Base-by-base conservation (phyloP, 257 asterid genomes). In the Coffea eugenioides region DNA sequence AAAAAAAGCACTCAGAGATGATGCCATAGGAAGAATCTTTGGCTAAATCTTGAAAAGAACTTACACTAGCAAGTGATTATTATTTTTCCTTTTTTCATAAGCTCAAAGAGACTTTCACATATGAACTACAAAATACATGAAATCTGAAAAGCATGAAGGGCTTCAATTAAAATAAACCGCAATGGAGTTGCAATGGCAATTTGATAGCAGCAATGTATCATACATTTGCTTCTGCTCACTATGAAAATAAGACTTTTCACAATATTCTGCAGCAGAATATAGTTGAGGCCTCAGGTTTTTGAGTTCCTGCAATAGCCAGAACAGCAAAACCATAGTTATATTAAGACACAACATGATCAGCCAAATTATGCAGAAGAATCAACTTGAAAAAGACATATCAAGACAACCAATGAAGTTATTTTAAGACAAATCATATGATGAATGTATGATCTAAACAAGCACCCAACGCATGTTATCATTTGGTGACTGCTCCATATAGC, bases 161-260 rank as follows among this genome's bases (percentile, higher is more conserved):
- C 18, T 59, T 78, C 39, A 7, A 15, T 0, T 31, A 31, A 25
- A n/a, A 69, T 1, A 34, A 34, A 64, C 39, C 13, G 36, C n/a
- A 0, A 18, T 4, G 34, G 49, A 15, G 4, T 43, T 49, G 12
- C 56, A 45, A 34, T 6, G 31, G 52, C 13, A 18, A 4, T n/a
- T 45, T 18, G 39, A 74, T 46, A 68, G 18, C 41, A 23, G 31
- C 52, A 36, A 69, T 39, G 51, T n/a, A 64, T 72, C 93, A 89
- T 84, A 94, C 99, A 94, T 88, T 81, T 94, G 96, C 85, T 95
- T 95, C 87, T 93, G 92, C 80, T 93, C 99, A 45, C 97, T 95
- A 72, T 89, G 92, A 68, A 89, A 90, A 81, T 93, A 92, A 9
- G 99, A 95, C 86, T 90, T 95, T 73, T 95, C 97, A 77, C 98